Evolutionary conservation across 1,284 basidiomycete species (phyloP).

Genomic region (Wolfiporia cocos): DNA sequence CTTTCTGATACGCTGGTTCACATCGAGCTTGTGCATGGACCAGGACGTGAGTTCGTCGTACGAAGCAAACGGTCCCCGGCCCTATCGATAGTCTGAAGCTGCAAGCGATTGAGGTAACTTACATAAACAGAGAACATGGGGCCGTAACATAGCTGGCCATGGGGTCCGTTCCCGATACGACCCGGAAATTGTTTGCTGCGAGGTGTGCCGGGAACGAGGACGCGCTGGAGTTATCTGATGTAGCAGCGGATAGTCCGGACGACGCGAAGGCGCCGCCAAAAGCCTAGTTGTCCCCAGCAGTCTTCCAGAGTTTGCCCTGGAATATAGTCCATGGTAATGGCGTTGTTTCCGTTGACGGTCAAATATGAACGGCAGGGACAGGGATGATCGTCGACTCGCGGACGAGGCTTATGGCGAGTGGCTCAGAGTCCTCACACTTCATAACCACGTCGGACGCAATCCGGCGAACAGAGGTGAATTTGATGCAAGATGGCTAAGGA

Average conservation of each 20-base stretch:
- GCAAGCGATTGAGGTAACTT: background rate
- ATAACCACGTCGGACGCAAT: no score
- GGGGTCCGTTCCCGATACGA: conserved; percentile 4
- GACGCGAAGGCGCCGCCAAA: conserved; percentile 18
- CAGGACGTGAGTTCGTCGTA: conserved; percentile 8
- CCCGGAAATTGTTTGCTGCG: conserved; percentile 6
- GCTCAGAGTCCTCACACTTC: no score
- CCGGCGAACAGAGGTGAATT: no score
- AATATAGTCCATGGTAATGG: conserved; percentile 20
- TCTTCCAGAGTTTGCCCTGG: conserved; percentile 17
- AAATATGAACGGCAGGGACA: no score
- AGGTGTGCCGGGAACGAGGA: conserved; percentile 10
- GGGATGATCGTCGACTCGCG: no score
- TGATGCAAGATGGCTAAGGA: no score
- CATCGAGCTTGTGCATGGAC: conserved; percentile 5
- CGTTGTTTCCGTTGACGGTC: background rate
- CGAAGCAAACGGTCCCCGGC: conserved; percentile 8
- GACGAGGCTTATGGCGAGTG: no score
- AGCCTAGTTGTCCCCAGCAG: conserved; percentile 18
- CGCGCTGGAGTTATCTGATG: background rate
- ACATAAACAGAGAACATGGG: conserved; percentile 1
- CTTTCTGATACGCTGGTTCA: background rate
- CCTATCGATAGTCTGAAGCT: background rate
- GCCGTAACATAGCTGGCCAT: background rate
- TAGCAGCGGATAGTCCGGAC: conserved; percentile 25